phyloP scores from a whole-genome alignment of 768 basidiomycete genomes.

The Rhodosporidiobolus sp. region DNA sequence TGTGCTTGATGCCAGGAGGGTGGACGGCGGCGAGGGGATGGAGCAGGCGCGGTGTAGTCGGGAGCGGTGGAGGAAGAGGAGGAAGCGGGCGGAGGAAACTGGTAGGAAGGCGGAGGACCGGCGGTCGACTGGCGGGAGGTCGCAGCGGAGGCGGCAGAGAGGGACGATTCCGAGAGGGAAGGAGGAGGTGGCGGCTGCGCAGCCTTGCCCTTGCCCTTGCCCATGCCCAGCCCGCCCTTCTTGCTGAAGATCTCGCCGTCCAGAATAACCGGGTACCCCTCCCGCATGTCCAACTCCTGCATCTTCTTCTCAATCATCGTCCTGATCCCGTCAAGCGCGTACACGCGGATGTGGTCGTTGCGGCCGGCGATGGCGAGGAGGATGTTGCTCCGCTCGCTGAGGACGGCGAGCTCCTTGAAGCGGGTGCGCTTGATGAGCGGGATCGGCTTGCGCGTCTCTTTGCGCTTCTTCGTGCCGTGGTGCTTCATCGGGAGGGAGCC shows the following conservation, averaged over 20 bases:
- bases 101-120: not conserved
- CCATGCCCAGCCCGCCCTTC: not conserved
- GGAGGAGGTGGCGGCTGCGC: not conserved
- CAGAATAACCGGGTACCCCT: conserved; percentile 28
- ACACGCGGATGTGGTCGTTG: conserved; percentile 44
- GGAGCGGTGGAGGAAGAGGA: not conserved
- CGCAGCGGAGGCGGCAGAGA: not conserved
- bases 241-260: conserved; percentile 2
- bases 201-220: conserved; percentile 10
- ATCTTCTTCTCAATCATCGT: conserved; percentile 44
- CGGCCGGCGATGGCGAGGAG: conserved; percentile 44
- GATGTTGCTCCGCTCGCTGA: conserved; percentile 42
- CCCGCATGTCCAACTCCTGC: conserved; percentile 21
- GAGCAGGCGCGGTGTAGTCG: not conserved
- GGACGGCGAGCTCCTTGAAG: conserved; percentile 41
- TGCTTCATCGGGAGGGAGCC: conserved; percentile 28
- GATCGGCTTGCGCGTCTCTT: conserved; percentile 40
- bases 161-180: not conserved
- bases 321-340: conserved; percentile 44
- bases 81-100: conserved; percentile 1
- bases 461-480: conserved; percentile 27
- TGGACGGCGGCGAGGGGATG: not conserved
- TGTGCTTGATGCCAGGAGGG: conserved; percentile 1
- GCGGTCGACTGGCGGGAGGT: not conserved
- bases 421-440: conserved; percentile 41